Evolutionary conservation across 306 rosid genomes (phyloP), one percentile per base, ranked within the genome.

Genomic region (Cucurbita maxima): DNA sequence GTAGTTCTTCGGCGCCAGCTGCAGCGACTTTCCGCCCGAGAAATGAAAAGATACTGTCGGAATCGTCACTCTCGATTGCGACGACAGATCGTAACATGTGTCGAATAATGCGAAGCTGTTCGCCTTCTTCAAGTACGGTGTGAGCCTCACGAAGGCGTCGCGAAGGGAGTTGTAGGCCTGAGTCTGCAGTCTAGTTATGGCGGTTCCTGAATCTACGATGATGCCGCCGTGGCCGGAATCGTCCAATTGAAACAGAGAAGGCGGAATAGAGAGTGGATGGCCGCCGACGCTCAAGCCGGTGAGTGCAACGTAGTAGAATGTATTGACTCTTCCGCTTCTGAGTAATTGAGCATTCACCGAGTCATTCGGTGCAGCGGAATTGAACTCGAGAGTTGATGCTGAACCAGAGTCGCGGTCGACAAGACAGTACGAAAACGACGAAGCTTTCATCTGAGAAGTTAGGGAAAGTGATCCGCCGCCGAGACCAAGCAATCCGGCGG

Each of bases 401-500:
- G 73, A 34, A 3, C 71, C 55, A 5, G 97, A 87, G 79, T 89
- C 91, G n/a, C 99, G 96, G 47, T 95, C 83, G 0, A 95, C 99
- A 5, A 95, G 71, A 38, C 99, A 95, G 59, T 95, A 95, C 0
- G 99, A 95, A 55, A 95, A 85, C 71, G 96, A 82, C 56, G 89
- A 0, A 13, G 97, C 92, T 71, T 84, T 95, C 79, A 88, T 80
- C 73, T 91, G 97, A 0, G 89, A 82, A 0, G 85, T 76, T 5
- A 95, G 78, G 0, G 99, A 95, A 0, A 85, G 56, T 0, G 84
- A 5, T 3, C 99, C 97, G 0, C 96, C 96, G 3, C 99, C 99
- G n/a, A 95, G 96, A 0, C 99, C 99, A 13, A 95, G 76, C 1
- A 91, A 58, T 0, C 99, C 99, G 7, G 99, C 97, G 0, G 99